These are phyloP conservation scores for Mycena vulgaris DNA, from an alignment of 768 basidiomycete species.

Conservation along the genomic window DNA sequence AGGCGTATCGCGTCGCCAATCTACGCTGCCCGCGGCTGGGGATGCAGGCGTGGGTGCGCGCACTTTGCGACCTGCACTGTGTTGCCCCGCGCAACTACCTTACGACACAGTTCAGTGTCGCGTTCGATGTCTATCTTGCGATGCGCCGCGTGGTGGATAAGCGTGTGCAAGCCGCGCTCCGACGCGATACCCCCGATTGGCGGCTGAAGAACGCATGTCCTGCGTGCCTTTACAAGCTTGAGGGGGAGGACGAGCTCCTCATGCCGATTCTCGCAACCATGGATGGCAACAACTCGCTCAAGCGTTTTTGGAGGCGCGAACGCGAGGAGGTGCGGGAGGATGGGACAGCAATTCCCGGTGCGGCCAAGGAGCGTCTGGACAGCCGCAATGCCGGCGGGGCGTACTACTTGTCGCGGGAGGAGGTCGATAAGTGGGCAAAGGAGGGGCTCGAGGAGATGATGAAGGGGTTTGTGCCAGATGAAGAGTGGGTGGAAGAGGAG, in stretches of 20 bases:
- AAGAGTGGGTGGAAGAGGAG: neutral
- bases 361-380: neutral
- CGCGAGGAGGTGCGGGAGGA: neutral
- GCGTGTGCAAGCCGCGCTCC: slow-evolving; percentile 44
- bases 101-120: slow-evolving; percentile 41
- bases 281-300: slow-evolving; percentile 49
- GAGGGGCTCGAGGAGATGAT: neutral
- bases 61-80: neutral
- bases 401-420: neutral
- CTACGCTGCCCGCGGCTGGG: neutral
- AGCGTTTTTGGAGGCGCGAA: neutral
- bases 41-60: neutral
- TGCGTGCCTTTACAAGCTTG: slow-evolving; percentile 53
- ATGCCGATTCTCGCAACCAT: slow-evolving; percentile 45
- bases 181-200: slow-evolving; percentile 49
- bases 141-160: slow-evolving; percentile 41
- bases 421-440: neutral
- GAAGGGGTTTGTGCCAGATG: slow-evolving; percentile 9
- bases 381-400: neutral
- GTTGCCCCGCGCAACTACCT: neutral
- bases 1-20: neutral
- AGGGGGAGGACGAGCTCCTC: slow-evolving; percentile 47
- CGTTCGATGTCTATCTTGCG: slow-evolving; percentile 55
- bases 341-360: neutral
- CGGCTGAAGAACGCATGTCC: slow-evolving; percentile 52